Percentiles rank a stretch among this genome's conserved stretches.
Conservation (phyloP, 768 basidiomycete species). For the Kwoniella mangroviensis region DNA sequence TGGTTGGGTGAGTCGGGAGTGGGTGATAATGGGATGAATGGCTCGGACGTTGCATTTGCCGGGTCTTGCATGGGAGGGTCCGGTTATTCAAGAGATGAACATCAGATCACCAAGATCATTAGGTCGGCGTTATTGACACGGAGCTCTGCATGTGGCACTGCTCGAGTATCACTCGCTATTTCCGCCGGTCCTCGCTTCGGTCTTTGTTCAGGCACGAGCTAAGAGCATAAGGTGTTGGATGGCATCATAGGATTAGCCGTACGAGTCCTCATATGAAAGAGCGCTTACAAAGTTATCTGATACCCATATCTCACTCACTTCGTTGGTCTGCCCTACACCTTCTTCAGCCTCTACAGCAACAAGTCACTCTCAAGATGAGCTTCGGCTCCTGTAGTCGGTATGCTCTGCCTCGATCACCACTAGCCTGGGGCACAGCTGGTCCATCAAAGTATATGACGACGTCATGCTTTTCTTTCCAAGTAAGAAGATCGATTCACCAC, state of each 20-base stretch:
- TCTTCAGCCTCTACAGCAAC: too few species aligned
- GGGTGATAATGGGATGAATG: background rate
- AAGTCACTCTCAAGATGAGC: conserved; percentile 18
- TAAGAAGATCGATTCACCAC: background rate
- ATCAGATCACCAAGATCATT: background rate
- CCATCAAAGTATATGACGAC: conserved; percentile 9
- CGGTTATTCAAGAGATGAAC: background rate
- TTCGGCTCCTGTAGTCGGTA: conserved; percentile 30
- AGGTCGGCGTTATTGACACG: background rate
- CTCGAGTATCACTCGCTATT: background rate
- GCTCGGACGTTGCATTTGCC: background rate
- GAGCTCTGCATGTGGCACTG: background rate
- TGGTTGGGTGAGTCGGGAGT: background rate
- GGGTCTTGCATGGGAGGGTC: background rate
- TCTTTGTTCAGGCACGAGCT: background rate
- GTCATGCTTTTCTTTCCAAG: background rate
- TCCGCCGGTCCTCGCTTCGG: background rate
- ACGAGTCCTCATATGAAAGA: background rate
- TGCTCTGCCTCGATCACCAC: conserved; percentile 6
- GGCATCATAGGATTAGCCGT: background rate
- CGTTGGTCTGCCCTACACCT: too few species aligned
- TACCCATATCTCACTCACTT: too few species aligned
- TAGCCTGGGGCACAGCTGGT: conserved; percentile 5
- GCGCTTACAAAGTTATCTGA: too few species aligned
- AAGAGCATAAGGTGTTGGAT: background rate